Conservation (phyloP, 306 rosid species). For the Cucurbita maxima region DNA sequence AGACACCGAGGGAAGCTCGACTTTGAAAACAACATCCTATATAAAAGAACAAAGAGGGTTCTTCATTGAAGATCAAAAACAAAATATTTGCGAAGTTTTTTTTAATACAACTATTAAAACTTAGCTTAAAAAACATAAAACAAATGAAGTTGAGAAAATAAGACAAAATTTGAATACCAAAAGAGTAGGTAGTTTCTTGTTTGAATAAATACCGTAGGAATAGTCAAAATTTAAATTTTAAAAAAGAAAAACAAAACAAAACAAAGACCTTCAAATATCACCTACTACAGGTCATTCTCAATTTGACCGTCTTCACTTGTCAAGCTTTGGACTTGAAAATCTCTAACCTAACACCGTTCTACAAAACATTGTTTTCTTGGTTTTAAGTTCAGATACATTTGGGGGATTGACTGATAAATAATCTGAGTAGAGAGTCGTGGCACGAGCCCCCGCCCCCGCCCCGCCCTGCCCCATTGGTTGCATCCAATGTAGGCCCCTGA, state of each 20-base stretch:
- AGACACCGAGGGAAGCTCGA: too few relatives aligned
- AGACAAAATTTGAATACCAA: not conserved
- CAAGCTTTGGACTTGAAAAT: not conserved
- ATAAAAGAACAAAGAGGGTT: too few relatives aligned
- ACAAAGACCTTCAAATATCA: not conserved
- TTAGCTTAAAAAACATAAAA: not conserved
- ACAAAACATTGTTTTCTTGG: not conserved
- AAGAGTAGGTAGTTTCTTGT: not conserved
- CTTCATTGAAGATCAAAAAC: too few relatives aligned
- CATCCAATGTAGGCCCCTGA: not conserved
- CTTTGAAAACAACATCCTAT: too few relatives aligned
- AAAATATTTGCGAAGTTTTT: too few relatives aligned
- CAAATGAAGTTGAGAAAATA: not conserved
- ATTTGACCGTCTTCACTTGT: not conserved
- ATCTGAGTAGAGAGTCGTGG: too few relatives aligned
- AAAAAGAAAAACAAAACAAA: not conserved
- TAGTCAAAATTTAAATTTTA: not conserved
- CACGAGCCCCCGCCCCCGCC: not conserved
- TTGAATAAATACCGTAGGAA: not conserved
- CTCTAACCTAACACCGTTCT: not conserved
- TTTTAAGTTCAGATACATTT: not conserved
- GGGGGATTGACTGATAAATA: too few relatives aligned
- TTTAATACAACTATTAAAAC: too few relatives aligned
- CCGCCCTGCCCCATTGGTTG: not conserved
- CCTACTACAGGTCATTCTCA: not conserved